Base-by-base conservation (phyloP, 2,329 filamentous ascomycete species). In the Clarireedia homoeocarpa region DNA sequence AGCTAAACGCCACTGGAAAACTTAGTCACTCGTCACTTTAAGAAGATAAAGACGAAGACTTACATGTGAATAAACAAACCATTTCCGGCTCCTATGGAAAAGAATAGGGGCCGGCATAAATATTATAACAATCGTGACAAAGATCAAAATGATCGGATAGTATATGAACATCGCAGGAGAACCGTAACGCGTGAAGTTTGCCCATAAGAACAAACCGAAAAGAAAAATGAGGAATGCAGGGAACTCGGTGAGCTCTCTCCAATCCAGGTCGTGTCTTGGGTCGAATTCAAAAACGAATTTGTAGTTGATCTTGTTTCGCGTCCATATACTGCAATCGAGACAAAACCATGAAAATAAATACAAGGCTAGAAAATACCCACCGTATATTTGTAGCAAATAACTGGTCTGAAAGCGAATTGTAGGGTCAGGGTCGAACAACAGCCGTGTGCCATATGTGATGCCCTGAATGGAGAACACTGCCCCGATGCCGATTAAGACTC, bases 261-360 rank as follows among this genome's bases (percentile, higher is more conserved):
- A 99, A 71, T 97, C 89, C 27, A 97, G 75, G 61, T 86, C 83
- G 69, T 94, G 84, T 57, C 92, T 80, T 53, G 86, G 85, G 74
- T 97, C 91, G 67, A 96, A 94, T 72, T 99, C 94, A 68, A 99
- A 99, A 63, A 97, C 90, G 71, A 96, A 96, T 53, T 86, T 82
- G 70, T 97, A 97, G 69, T 99, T 99, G 72, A 99, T 89, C 71
- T 92, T 95, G 69, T 86, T 84, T 51, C 75, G 76, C 5, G 84
- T 83, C 90, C 92, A 99, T 15, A 95, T 73, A 55, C 85, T 84
- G 69, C 91, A 95, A 66, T 91, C 85, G 38, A 96, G 66, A 66
- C 88, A 90, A 67, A 97, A 97, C n/a, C 95, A 74, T 9, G 86
- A 74, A 66, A 95, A 86, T 20, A 97, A 76, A 46, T 90, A 78